Evolutionary conservation across 345 rosid genomes (phyloP), one percentile per base, ranked within the genome.

Genomic region (Mercurialis annua): DNA sequence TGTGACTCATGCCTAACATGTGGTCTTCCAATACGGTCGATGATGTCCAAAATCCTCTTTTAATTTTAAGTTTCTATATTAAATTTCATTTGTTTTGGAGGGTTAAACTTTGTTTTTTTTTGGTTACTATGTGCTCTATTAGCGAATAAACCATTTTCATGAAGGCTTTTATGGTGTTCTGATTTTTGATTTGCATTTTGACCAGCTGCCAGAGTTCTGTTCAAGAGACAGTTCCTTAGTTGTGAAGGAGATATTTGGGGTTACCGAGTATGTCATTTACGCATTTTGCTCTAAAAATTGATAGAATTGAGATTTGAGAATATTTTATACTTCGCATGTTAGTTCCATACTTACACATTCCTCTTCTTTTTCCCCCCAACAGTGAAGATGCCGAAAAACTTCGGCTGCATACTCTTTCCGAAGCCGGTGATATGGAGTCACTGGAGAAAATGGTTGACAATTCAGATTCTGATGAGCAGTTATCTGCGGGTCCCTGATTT

Each of bases 231-330:
- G 76, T 81, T 89, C 99, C 56, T 83, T 94, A 40, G 76, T 85
- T 30, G 85, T 92, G 53, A 91, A 94, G 84, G 97, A 95, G 80
- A 90, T 95, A 65, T 92, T 90, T 38, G 98, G 99, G 66, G 99
- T 86, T 46, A 71, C 96, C 79, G 98, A 88, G 97, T 92, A 90
- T 70, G 92, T 52, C 33, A 62, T 56, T 57, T 59, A 26, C 66
- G 30, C 51, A 57, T 67, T 46, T 62, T 18, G 14, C 47, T 60
- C 20, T 64, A 11, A 52, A 24, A 36, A 64, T 20, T 50, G 20
- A 23, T 51, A 29, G 60, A 61, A 33, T 47, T 31, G 17, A 60
- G 61, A 72, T 52, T 16, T 8, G 30, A 20, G 59, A 43, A n/a
- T 5, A 31, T 30, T 29, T 4, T 17, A 53, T 48, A 33, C 53